A percentile compares a stretch with the other conserved stretches of the same genome.
phyloP scores from a whole-genome alignment of 2,329 filamentous ascomycete species.

The Cladosporium sp. region DNA sequence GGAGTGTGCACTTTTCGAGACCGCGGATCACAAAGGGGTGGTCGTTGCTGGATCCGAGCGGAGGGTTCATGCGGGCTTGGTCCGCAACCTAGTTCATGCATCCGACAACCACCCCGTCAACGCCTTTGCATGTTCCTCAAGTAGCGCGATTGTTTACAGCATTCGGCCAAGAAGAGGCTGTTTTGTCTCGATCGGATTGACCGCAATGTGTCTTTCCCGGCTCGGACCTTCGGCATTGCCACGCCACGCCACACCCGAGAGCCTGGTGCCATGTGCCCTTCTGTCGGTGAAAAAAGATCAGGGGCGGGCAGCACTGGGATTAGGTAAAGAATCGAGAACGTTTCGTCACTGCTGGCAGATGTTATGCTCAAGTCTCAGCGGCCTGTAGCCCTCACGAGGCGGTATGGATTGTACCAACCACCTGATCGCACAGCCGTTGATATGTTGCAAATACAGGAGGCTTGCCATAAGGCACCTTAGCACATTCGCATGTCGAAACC shows the following conservation, averaged over 20 bases:
- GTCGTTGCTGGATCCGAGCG: background rate
- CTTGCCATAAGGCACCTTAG: background rate
- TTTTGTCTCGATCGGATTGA: background rate
- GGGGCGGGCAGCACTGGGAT: background rate
- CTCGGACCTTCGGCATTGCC: background rate
- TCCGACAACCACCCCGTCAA: background rate
- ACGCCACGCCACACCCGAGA: background rate
- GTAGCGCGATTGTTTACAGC: background rate
- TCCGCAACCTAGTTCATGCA: background rate
- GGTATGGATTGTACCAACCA: background rate
- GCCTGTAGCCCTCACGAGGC: background rate
- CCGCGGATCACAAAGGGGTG: background rate
- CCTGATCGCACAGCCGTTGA: background rate
- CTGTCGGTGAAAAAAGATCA: background rate
- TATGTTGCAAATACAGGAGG: background rate
- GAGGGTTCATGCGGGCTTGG: background rate
- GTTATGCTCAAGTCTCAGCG: background rate
- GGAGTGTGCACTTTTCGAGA: background rate
- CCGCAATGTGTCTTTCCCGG: background rate
- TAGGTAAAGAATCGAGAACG: constrained; percentile 3
- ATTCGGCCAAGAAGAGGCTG: background rate
- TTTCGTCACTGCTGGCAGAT: background rate
- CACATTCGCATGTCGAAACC: background rate
- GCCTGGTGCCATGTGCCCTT: constrained; percentile 1
- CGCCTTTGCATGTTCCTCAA: background rate